Evolutionary conservation across 2,329 filamentous ascomycete genomes (phyloP), one percentile per base, ranked within the genome.

Genomic region (Penicillium nordicum): DNA sequence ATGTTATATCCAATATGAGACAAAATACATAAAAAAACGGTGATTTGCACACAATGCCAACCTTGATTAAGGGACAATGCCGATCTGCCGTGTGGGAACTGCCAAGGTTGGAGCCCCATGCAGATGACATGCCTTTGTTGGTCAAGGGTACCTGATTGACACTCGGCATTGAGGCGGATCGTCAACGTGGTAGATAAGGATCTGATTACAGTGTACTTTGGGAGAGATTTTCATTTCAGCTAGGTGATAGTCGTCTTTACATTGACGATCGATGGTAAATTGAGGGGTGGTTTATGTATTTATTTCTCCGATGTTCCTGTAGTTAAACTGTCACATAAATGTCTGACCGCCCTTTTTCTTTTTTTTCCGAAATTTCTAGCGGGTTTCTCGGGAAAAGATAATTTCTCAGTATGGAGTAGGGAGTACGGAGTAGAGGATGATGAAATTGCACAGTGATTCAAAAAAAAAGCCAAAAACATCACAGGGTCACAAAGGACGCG

Each of bases 31-130:
- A 30, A 1, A 58, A 48, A 52, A 62, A 63, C 54, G 53, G 53
- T 58, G 59, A 63, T 60, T 56, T 58, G 59, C 61, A 58, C 43
- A 57, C 41, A 41, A 46, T 53, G 47, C 36, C 59, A 64, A 60
- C 58, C 57, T 57, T 61, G 53, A 61, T 57, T 63, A 64, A 62
- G 53, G 64, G 67, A 63, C 62, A 70, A 69, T 70, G 70, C 66
- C 69, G 70, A 72, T 72, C 70, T 72, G 70, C 70, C 70, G 70
- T 67, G 64, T 70, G 65, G 65, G 63, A 66, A 70, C 69, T 60
- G 68, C 68, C 68, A 69, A 68, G 67, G 65, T 63, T 57, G 61
- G 63, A 67, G 54, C 67, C 66, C 65, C 67, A 61, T 71, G 69
- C 69, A 70, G 68, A 69, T 71, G 67, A 71, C 67, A 70, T 62